Evolutionary conservation across 2,329 filamentous ascomycete genomes (phyloP).

Genomic region (Trichoderma sp.): DNA sequence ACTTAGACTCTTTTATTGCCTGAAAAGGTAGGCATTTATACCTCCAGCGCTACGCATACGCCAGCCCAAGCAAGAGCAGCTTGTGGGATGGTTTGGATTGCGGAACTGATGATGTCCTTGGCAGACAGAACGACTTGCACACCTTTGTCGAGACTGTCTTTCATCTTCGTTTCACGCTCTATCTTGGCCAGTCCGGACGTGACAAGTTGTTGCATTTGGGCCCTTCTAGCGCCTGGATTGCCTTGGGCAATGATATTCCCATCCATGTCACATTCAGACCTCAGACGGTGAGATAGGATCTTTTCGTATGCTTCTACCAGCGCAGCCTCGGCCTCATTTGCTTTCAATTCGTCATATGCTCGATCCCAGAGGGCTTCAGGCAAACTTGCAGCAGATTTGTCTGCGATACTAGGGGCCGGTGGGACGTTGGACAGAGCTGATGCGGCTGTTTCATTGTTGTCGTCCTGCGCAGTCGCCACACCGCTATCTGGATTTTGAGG

Average conservation of each 20-base stretch:
- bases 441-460: background rate
- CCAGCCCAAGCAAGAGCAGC: conserved; percentile 43
- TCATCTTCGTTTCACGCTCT: conserved; percentile 32
- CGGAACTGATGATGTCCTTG: conserved; percentile 33
- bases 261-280: background rate
- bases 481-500: background rate
- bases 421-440: background rate
- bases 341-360: conserved; percentile 30
- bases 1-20: background rate
- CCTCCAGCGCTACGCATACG: conserved; percentile 38
- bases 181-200: conserved; percentile 34
- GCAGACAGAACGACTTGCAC: conserved; percentile 31
- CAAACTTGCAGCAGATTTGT: conserved; percentile 50
- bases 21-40: background rate
- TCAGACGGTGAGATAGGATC: conserved; percentile 26
- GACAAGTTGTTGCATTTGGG: conserved; percentile 38
- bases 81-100: conserved; percentile 35
- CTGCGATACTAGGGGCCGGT: background rate
- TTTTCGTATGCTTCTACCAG: conserved; percentile 30
- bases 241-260: conserved; percentile 4
- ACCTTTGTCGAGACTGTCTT: conserved; percentile 30
- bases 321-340: conserved; percentile 7
- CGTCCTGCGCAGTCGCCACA: background rate
- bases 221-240: conserved; percentile 13
- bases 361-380: conserved; percentile 45